These are phyloP conservation scores for Suhomyces pyralidae DNA, from an alignment of 805 yeast genomes.

Conservation along the genomic window DNA sequence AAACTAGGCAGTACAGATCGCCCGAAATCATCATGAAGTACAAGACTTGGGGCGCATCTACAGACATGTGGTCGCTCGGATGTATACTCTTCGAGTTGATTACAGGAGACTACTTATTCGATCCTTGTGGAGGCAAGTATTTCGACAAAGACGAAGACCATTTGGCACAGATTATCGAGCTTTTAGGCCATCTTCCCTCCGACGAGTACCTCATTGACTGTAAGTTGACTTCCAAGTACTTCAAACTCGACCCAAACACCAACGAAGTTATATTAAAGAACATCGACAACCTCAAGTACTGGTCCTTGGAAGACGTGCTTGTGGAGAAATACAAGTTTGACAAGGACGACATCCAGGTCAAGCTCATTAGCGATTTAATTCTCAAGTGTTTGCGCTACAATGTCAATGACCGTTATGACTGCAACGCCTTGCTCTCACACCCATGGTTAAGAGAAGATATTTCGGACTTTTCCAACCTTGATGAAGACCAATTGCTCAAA, in stretches of 20 bases:
- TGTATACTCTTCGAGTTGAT: conserved; percentile 58
- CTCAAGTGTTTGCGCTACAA: conserved; percentile 48
- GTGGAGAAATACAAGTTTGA: conserved; percentile 48
- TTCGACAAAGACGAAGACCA: conserved; percentile 59
- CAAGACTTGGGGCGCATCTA: conserved; percentile 56
- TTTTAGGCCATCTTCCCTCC: conserved; percentile 42
- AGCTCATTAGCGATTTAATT: conserved; percentile 46
- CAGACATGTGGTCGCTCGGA: conserved; percentile 60
- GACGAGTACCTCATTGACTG: conserved; percentile 41
- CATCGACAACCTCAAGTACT: conserved; percentile 47
- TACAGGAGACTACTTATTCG: conserved; percentile 61
- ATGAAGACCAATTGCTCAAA: conserved; percentile 4
- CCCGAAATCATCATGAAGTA: conserved; percentile 58
- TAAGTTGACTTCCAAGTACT: conserved; percentile 37
- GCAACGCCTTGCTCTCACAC: conserved; percentile 51
- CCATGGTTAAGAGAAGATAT: conserved; percentile 42
- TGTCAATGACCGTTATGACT: conserved; percentile 51
- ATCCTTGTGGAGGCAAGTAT: conserved; percentile 51
- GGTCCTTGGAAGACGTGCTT: conserved; percentile 50
- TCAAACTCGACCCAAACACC: conserved; percentile 28
- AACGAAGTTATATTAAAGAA: conserved; percentile 36
- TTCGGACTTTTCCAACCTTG: conserved; percentile 7
- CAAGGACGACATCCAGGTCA: conserved; percentile 28
- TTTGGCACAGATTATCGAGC: conserved; percentile 58
- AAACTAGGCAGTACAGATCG: conserved; percentile 87